These are phyloP conservation scores for Erysimum cheiri DNA, from an alignment of 441 rosid genomes.

Conservation along the genomic window DNA sequence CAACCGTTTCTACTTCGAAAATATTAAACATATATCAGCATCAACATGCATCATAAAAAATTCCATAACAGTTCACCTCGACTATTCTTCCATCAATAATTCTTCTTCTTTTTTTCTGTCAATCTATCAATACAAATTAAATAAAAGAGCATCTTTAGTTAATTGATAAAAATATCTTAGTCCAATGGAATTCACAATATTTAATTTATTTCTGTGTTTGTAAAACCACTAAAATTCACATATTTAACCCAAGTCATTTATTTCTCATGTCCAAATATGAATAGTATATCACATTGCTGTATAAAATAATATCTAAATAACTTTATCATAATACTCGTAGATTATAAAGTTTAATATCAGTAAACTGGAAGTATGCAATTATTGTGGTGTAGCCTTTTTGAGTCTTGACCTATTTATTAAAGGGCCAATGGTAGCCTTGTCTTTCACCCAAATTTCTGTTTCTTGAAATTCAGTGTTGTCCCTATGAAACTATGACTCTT, in stretches of 20 bases:
- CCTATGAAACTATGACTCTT: slow-evolving; percentile 20
- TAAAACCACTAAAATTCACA: background rate
- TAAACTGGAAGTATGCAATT: slow-evolving; percentile 21
- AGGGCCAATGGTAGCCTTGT: slow-evolving; percentile 38
- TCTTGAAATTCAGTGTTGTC: slow-evolving; percentile 28
- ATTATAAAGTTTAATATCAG: background rate
- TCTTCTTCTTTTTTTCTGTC: background rate
- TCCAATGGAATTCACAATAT: background rate
- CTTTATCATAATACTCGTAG: too few relatives aligned
- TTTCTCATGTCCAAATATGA: slow-evolving; percentile 5
- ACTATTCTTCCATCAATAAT: background rate
- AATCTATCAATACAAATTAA: background rate
- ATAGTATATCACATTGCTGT: background rate
- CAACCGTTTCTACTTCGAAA: background rate
- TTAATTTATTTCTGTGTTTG: background rate
- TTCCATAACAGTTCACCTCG: slow-evolving; percentile 1
- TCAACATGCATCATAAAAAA: background rate
- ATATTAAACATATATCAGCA: background rate
- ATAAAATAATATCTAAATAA: too few relatives aligned
- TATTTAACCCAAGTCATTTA: background rate
- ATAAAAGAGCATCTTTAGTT: background rate
- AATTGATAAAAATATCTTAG: background rate
- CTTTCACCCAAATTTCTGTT: slow-evolving; percentile 26
- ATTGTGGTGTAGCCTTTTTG: slow-evolving; percentile 40
- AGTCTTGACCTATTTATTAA: slow-evolving; percentile 31